Percentiles rank a stretch among this genome's conserved stretches.
Evolutionary conservation across 169 alveolate species (phyloP).

Genomic region (Cryptosporidium viatorum): DNA sequence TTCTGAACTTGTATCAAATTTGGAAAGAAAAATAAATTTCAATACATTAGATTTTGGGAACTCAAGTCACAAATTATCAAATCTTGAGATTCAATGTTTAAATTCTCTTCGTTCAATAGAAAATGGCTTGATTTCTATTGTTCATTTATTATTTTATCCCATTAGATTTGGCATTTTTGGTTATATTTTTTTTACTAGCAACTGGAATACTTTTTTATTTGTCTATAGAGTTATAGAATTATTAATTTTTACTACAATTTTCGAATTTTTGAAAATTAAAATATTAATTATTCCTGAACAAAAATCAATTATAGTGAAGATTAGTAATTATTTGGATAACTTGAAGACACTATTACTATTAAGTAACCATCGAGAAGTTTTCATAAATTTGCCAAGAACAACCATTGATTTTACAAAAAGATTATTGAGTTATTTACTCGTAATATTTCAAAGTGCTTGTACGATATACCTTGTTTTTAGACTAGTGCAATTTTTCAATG

Average conservation of each 20-base stretch:
- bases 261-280: slow-evolving; percentile 4
- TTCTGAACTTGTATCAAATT: neutral
- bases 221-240: neutral
- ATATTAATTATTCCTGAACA: slow-evolving; percentile 38
- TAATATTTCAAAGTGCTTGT: neutral
- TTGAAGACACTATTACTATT: slow-evolving; percentile 4
- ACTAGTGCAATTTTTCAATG: neutral
- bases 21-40: neutral
- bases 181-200: slow-evolving; percentile 1
- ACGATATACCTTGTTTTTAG: neutral
- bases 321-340: slow-evolving; percentile 9
- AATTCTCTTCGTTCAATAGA: slow-evolving; percentile 4
- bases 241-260: neutral
- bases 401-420: neutral
- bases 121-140: slow-evolving; percentile 1
- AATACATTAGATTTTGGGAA: neutral
- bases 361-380: slow-evolving; percentile 6
- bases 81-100: slow-evolving; percentile 8
- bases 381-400: neutral
- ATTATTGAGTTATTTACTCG: neutral
- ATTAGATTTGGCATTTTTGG: slow-evolving; percentile 40
- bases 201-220: slow-evolving; percentile 5
- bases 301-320: neutral
- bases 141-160: slow-evolving; percentile 42
- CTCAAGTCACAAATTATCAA: neutral